Evolutionary conservation across 1,139 yeast genomes (phyloP).

Genomic region (Lodderomyces margitis): DNA sequence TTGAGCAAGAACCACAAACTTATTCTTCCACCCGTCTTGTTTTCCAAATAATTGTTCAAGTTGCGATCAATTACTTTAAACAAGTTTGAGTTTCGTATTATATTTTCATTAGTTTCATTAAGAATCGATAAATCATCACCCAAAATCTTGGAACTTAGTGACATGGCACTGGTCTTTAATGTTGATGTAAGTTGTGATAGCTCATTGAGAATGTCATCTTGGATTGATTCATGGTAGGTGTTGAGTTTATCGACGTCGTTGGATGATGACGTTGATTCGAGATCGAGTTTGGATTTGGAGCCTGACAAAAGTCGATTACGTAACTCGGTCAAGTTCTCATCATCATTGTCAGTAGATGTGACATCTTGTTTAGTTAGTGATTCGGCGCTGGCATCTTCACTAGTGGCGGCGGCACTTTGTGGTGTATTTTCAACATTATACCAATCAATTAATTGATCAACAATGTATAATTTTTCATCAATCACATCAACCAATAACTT

Average conservation of each 20-base stretch:
- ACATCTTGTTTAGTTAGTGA: background rate
- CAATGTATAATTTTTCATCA: slow-evolving; percentile 27
- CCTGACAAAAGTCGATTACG: slow-evolving; percentile 26
- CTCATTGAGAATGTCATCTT: slow-evolving; percentile 40
- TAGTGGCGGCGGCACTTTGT: background rate
- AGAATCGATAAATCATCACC: slow-evolving; percentile 38
- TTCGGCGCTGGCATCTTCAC: background rate
- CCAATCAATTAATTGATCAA: slow-evolving; percentile 17
- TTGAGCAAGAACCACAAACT: slow-evolving; percentile 37
- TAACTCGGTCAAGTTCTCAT: slow-evolving; percentile 23
- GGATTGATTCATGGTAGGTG: slow-evolving; percentile 44
- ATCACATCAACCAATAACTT: slow-evolving; percentile 16
- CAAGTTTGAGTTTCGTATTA: slow-evolving; percentile 35
- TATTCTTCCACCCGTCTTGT: slow-evolving; percentile 40
- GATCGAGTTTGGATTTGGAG: slow-evolving; percentile 8
- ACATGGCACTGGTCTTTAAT: slow-evolving; percentile 37
- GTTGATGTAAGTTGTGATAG: slow-evolving; percentile 35
- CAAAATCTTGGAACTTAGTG: slow-evolving; percentile 32
- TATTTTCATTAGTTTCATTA: slow-evolving; percentile 36
- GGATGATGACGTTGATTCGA: slow-evolving; percentile 5
- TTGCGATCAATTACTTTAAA: slow-evolving; percentile 40
- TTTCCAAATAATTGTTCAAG: slow-evolving; percentile 34
- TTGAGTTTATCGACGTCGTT: slow-evolving; percentile 18
- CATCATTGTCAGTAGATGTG: background rate
- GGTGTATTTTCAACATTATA: slow-evolving; percentile 13